These are phyloP conservation scores for Beauveria rudraprayagi DNA, from an alignment of 2,329 filamentous ascomycete species.

Conservation along the genomic window DNA sequence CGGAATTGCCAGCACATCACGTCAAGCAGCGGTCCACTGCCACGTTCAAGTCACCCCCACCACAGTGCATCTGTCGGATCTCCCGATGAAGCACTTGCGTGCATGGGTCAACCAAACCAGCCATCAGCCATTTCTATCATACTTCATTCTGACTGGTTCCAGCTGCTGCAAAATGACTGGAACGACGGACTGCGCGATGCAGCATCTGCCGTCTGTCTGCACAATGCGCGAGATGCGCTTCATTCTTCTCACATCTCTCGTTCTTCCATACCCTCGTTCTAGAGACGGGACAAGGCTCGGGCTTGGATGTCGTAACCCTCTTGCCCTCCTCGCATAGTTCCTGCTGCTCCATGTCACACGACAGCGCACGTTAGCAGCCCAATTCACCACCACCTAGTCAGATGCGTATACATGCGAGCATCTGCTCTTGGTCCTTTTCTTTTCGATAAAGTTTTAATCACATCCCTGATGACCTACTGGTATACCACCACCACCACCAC, in stretches of 20 bases:
- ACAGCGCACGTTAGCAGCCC: not conserved
- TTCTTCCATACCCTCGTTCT: not conserved
- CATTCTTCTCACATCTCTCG: not conserved
- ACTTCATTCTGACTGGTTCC: not conserved
- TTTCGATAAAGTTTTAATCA: not conserved
- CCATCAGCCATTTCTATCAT: too few species aligned
- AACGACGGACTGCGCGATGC: not conserved
- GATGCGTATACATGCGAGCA: not conserved
- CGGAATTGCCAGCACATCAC: not conserved
- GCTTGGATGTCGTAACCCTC: not conserved
- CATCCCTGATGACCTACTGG: not conserved
- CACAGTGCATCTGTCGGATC: slow-evolving; percentile 3
- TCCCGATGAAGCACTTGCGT: slow-evolving; percentile 5
- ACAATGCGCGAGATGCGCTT: not conserved
- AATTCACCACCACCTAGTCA: not conserved
- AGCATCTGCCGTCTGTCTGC: not conserved
- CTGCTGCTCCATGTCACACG: not conserved
- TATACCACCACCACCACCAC: not conserved
- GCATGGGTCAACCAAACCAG: not conserved
- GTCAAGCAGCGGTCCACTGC: not conserved
- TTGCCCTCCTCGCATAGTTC: not conserved
- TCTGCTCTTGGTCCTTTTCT: not conserved
- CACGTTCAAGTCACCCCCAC: not conserved
- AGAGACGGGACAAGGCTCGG: not conserved
- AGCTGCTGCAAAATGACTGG: not conserved